Conservation (phyloP, 1,284 basidiomycete genomes). For the Paramarasmius palmivorus region DNA sequence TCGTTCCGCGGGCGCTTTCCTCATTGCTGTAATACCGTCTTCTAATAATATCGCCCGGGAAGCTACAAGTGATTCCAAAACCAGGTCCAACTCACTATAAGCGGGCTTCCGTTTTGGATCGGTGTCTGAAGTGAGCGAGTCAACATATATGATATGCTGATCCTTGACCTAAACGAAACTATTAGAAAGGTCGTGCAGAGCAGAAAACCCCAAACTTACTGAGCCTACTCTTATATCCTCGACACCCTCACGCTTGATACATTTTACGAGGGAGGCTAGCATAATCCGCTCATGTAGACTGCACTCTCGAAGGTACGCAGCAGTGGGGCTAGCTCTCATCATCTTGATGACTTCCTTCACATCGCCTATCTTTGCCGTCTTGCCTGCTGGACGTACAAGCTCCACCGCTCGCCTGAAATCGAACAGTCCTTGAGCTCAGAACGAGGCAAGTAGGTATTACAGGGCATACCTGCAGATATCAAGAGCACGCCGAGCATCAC, state of each 20-base stretch:
- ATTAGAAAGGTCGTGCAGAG: conserved; percentile 6
- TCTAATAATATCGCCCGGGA: conserved; percentile 75
- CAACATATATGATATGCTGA: conserved; percentile 67
- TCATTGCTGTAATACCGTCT: conserved; percentile 49
- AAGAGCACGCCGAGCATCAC: conserved; percentile 91
- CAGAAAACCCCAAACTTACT: conserved; percentile 39
- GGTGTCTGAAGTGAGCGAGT: conserved; percentile 50
- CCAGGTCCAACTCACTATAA: conserved; percentile 52
- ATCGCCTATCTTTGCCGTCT: conserved; percentile 70
- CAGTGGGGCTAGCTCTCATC: conserved; percentile 91
- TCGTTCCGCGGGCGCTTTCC: conserved; percentile 59
- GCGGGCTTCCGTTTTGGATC: conserved; percentile 56
- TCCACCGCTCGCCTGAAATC: conserved; percentile 83
- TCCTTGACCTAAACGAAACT: conserved; percentile 50
- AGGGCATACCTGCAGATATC: conserved; percentile 81
- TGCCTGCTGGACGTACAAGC: conserved; percentile 54
- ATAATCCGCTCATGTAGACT: conserved; percentile 88
- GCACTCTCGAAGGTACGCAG: conserved; percentile 77
- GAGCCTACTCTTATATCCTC: conserved; percentile 86
- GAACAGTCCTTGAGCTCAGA: background rate
- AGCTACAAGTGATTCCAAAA: conserved; percentile 69
- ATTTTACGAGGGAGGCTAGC: conserved; percentile 85
- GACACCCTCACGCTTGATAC: conserved; percentile 82
- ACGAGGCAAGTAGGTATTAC: background rate
- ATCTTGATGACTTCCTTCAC: conserved; percentile 82